Base-by-base conservation (phyloP, 1,284 basidiomycete genomes). In the Pseudozyma sp. region DNA sequence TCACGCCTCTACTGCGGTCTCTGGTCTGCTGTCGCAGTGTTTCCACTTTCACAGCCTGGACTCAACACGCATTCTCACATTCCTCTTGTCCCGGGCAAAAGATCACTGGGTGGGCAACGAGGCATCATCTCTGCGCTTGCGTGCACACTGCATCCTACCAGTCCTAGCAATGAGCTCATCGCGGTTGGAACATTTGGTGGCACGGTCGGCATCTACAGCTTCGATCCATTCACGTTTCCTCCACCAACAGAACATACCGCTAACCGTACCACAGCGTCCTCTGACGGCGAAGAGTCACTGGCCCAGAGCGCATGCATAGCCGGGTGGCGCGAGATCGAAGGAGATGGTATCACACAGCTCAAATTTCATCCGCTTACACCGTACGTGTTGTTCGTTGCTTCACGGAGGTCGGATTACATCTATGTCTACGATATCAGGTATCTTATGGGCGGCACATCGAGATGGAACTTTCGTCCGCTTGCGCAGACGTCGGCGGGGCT, bases 241-340 rank as follows among this genome's bases (percentile, higher is more conserved):
- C 56, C 62, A 31, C 64, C 72, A 6, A 47, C 56, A 0, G 62
- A 74, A n/a, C 71, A 74, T 43, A 70, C 55, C 9, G 52, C 60
- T 31, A 49, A 13, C 14, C 50, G 25, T 10, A 18, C 34, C 1
- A 7, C 55, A 31, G 25, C 25, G 52, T 8, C 35, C 3, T 31
- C 16, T 25, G 2, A 44, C 11, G 50, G 38, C 5, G 52, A 34
- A 14, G 48, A 66, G 5, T 25, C 43, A 2, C 47, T 74, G 14
- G 71, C 71, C 7, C 52, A 70, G 9, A 43, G 39, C 12, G 54
- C 57, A 0, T 70, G 78, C 55, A 54, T 81, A 25, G 75, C 74
- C 8, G 79, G 79, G 5, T 81, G 79, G 79, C 59, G 57, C n/a
- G 77, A 79, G 62, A 50, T 70, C 34, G 67, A 72, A 40, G 76